These are phyloP conservation scores for Salvia sclarea DNA, from an alignment of 305 asterid genomes.

Conservation along the genomic window DNA sequence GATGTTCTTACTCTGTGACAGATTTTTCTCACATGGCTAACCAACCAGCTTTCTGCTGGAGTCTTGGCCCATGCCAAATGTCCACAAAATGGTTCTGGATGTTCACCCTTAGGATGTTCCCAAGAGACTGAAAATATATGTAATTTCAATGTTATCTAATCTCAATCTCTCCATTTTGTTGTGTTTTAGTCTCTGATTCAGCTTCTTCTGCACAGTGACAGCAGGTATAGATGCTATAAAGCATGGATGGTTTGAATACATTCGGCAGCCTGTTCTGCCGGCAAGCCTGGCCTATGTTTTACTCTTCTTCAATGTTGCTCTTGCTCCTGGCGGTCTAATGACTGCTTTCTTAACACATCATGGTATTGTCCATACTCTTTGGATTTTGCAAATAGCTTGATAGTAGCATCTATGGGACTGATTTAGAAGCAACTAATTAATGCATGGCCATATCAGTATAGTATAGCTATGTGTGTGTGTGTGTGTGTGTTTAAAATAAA, in stretches of 20 bases:
- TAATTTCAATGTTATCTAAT: slow-evolving; percentile 34
- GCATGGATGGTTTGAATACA: slow-evolving; percentile 91
- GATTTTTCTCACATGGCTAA: slow-evolving; percentile 79
- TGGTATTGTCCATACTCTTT: slow-evolving; percentile 50
- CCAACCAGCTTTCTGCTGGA: slow-evolving; percentile 86
- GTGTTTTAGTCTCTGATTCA: slow-evolving; percentile 29
- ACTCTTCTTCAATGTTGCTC: slow-evolving; percentile 83
- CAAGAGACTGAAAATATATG: slow-evolving; percentile 61
- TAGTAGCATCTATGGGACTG: slow-evolving; percentile 18
- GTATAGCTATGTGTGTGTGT: background rate
- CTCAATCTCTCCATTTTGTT: slow-evolving; percentile 25
- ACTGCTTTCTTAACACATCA: slow-evolving; percentile 91
- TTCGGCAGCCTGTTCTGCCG: slow-evolving; percentile 93
- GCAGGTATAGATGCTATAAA: slow-evolving; percentile 64
- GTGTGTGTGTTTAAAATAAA: too few species aligned
- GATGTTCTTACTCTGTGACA: slow-evolving; percentile 35
- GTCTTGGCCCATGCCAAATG: slow-evolving; percentile 70
- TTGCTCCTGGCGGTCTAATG: slow-evolving; percentile 94
- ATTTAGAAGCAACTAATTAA: background rate
- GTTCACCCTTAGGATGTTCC: slow-evolving; percentile 42
- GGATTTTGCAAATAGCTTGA: slow-evolving; percentile 24
- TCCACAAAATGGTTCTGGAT: slow-evolving; percentile 48
- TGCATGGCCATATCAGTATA: slow-evolving; percentile 14
- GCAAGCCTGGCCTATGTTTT: slow-evolving; percentile 92
- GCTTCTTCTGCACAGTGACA: slow-evolving; percentile 47